Percentiles rank a stretch among this genome's conserved stretches.
phyloP scores from a whole-genome alignment of 129 eudicot species.

The Chrysanthemum lavandulifolium region DNA sequence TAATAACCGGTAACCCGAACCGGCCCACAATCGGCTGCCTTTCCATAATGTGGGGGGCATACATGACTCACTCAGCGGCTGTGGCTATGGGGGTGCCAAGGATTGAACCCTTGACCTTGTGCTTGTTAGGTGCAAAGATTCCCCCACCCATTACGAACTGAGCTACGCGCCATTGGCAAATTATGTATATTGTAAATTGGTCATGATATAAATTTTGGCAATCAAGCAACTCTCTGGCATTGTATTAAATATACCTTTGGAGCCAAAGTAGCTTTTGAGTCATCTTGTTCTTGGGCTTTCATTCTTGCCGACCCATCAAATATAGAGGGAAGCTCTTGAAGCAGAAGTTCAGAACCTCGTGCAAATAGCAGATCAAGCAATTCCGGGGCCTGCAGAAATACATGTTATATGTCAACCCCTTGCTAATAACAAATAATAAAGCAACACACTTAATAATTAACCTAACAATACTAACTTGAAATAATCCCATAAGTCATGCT shows the following conservation, averaged over 20 bases:
- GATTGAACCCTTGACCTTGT: too few species aligned
- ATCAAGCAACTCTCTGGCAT: constrained; percentile 1
- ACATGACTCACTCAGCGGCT: too few species aligned
- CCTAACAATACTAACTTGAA: not conserved
- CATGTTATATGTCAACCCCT: not conserved
- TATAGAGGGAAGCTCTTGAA: constrained; percentile 85
- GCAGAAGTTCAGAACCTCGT: constrained; percentile 75
- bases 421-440: not conserved
- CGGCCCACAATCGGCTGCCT: too few species aligned
- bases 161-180: not conserved
- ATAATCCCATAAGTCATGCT: not conserved
- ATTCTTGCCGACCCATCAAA: constrained; percentile 76
- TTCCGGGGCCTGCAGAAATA: constrained; percentile 78
- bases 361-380: constrained; percentile 68
- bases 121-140: too few species aligned
- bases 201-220: constrained; percentile 8
- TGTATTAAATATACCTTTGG: constrained; percentile 61
- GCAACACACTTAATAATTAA: not conserved
- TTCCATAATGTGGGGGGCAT: too few species aligned
- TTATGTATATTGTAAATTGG: not conserved
- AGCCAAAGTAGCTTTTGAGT: constrained; percentile 81
- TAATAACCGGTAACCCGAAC: too few species aligned
- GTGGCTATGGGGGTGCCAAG: too few species aligned
- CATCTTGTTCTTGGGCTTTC: constrained; percentile 79
- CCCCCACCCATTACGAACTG: too few species aligned